Evolutionary conservation across 202 grass and related monocot species (phyloP).

Genomic region (Schoenoplectus triqueter): DNA sequence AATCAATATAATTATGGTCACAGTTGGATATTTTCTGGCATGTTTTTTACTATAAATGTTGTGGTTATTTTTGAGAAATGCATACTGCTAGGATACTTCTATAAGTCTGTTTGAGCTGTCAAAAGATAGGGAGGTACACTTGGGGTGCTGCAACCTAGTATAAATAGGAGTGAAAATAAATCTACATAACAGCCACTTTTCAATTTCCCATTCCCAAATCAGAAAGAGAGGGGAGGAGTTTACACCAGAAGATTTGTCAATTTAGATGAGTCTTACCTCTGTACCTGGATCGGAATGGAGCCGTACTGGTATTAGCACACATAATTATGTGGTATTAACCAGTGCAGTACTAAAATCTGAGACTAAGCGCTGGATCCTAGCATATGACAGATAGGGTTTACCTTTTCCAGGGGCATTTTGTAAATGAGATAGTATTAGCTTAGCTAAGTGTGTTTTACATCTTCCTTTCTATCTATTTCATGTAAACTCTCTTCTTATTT

Average conservation of each 20-base stretch:
- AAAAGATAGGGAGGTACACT: not conserved
- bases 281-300: conserved; percentile 13
- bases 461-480: no score
- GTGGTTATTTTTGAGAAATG: conserved; percentile 8
- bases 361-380: not conserved
- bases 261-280: conserved; percentile 4
- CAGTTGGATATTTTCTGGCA: not conserved
- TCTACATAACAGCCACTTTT: not conserved
- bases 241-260: not conserved
- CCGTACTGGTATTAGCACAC: conserved; percentile 23
- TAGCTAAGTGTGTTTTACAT: no score
- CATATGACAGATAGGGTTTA: no score
- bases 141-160: conserved; percentile 10
- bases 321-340: not conserved
- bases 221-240: not conserved
- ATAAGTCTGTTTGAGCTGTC: conserved; percentile 1
- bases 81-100: not conserved
- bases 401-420: no score
- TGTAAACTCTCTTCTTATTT: no score
- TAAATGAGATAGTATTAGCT: no score
- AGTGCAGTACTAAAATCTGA: conserved; percentile 27
- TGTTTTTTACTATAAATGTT: conserved; percentile 5
- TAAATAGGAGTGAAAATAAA: conserved; percentile 1
- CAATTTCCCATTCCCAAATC: not conserved
- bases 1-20: not conserved